These are phyloP conservation scores for Austroboletus niveus DNA, from an alignment of 1,284 basidiomycete genomes.

Conservation along the genomic window DNA sequence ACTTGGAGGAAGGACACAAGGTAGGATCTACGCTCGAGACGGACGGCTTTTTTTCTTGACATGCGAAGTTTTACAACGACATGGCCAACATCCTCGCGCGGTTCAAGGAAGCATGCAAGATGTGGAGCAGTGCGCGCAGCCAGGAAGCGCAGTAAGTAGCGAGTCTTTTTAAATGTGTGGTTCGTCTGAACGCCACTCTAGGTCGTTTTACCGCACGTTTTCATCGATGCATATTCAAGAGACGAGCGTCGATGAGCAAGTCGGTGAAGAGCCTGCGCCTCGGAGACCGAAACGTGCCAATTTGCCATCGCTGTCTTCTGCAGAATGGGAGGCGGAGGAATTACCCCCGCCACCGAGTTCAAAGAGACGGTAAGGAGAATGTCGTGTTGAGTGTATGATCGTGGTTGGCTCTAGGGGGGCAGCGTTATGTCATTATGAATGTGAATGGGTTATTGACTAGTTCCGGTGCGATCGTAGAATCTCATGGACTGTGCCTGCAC, in stretches of 20 bases:
- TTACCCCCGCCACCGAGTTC: conserved; percentile 26
- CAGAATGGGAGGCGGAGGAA: conserved; percentile 46
- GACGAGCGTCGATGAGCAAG: conserved; percentile 5
- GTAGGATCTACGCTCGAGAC: conserved; percentile 37
- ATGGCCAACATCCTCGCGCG: conserved; percentile 67
- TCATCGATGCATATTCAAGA: conserved; percentile 39
- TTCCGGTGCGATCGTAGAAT: no score
- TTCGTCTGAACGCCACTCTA: conserved; percentile 13
- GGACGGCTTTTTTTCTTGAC: neutral
- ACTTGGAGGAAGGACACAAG: conserved; percentile 88
- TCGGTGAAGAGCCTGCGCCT: conserved; percentile 11
- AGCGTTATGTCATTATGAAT: no score
- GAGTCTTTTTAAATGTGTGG: neutral
- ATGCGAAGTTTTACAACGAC: conserved; percentile 79
- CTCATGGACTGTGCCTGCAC: no score
- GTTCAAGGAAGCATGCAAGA: conserved; percentile 75
- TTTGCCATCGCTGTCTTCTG: conserved; percentile 48
- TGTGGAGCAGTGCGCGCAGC: conserved; percentile 70
- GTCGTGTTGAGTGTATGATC: no score
- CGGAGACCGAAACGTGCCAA: conserved; percentile 26
- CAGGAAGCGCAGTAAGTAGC: conserved; percentile 49
- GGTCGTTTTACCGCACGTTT: conserved; percentile 41
- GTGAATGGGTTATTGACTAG: no score
- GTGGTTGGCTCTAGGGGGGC: no score
- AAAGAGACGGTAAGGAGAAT: neutral